Evolutionary conservation across 2,329 filamentous ascomycete genomes (phyloP).

Genomic region (Malbranchea zuffiana): DNA sequence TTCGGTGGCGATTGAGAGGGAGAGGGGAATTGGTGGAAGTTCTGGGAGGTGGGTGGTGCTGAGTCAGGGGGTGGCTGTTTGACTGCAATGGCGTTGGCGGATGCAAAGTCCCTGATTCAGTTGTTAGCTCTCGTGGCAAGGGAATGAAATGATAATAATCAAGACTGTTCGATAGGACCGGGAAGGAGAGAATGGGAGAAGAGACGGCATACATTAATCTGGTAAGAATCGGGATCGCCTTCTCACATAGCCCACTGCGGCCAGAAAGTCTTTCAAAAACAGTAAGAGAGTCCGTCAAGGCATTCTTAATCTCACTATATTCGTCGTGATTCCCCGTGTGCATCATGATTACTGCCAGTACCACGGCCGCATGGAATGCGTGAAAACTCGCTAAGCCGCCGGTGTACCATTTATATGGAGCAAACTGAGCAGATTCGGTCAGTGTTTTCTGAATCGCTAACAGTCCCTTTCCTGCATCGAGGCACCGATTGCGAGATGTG

Average conservation of each 20-base stretch:
- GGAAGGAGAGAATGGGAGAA: too few species aligned
- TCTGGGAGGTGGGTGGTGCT: not conserved
- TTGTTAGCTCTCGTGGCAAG: not conserved
- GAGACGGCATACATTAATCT: constrained; percentile 25
- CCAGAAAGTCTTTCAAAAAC: constrained; percentile 26
- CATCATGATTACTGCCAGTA: constrained; percentile 22
- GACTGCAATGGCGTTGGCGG: not conserved
- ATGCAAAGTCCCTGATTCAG: constrained; percentile 3
- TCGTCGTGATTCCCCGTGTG: constrained; percentile 22
- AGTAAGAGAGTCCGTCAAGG: constrained; percentile 22
- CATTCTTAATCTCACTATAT: constrained; percentile 22
- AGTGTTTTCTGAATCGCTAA: constrained; percentile 27
- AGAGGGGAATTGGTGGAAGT: not conserved
- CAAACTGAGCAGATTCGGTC: constrained; percentile 23
- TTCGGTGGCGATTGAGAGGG: too few species aligned
- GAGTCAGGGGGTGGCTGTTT: not conserved
- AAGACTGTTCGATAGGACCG: too few species aligned
- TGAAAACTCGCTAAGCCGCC: constrained; percentile 32
- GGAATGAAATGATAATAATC: not conserved
- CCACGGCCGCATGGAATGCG: constrained; percentile 32
- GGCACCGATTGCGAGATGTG: constrained; percentile 24
- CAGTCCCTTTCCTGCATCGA: constrained; percentile 25
- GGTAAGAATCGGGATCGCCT: constrained; percentile 26
- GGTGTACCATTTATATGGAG: constrained; percentile 33
- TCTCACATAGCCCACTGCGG: constrained; percentile 29